Percentiles rank a stretch among this genome's conserved stretches.
These are phyloP conservation scores for Asterophora parasitica DNA, from an alignment of 768 basidiomycete genomes.

Conservation along the genomic window DNA sequence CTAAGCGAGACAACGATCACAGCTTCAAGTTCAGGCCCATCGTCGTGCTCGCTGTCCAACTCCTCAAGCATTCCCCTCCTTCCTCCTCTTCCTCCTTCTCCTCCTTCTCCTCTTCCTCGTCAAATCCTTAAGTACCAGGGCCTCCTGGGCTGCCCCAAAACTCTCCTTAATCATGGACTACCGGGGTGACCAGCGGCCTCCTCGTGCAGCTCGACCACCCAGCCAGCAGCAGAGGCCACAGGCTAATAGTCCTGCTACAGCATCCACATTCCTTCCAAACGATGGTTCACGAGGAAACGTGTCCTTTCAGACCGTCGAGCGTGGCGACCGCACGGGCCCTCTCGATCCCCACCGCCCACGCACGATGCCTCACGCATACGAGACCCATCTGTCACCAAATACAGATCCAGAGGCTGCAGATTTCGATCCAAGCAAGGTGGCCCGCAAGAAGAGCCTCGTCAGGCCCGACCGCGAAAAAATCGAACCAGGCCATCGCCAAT, in stretches of 20 bases:
- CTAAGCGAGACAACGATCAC: slow-evolving; percentile 14
- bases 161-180: slow-evolving; percentile 31
- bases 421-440: slow-evolving; percentile 47
- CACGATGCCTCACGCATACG: slow-evolving; percentile 43
- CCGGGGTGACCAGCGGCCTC: slow-evolving; percentile 46
- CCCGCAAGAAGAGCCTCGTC: slow-evolving; percentile 89
- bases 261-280: slow-evolving; percentile 29
- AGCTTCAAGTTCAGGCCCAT: slow-evolving; percentile 1
- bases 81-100: neutral
- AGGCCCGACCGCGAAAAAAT: slow-evolving; percentile 94
- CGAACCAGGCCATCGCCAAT: slow-evolving; percentile 89
- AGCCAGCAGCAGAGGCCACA: slow-evolving; percentile 30
- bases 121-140: neutral
- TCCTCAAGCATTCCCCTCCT: no score
- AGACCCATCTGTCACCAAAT: slow-evolving; percentile 24
- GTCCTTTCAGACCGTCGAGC: slow-evolving; percentile 65
- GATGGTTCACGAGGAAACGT: slow-evolving; percentile 45
- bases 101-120: slow-evolving; percentile 2
- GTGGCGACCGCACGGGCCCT: slow-evolving; percentile 58
- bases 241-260: slow-evolving; percentile 14
- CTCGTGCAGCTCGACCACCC: slow-evolving; percentile 46
- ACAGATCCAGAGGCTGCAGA: slow-evolving; percentile 40
- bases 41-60: neutral
- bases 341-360: slow-evolving; percentile 54
- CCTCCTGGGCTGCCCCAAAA: slow-evolving; percentile 2